Evolutionary conservation across 768 basidiomycete genomes (phyloP), one percentile per base, ranked within the genome.

Genomic region (Scleroderma bovista): DNA sequence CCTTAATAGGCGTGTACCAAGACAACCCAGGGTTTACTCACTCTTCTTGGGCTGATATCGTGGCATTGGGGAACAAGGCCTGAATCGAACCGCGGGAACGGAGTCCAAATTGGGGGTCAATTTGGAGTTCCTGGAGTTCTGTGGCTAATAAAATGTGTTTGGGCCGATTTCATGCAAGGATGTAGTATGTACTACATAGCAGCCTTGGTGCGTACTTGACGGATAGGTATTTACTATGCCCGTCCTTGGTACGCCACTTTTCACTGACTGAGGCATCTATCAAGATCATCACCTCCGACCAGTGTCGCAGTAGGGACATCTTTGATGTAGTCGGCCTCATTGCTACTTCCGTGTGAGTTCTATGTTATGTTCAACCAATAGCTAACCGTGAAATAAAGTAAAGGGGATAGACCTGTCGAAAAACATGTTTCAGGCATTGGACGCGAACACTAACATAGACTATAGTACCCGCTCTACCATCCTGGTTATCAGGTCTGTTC

Each of bases 261-360:
- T 46, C 3, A 3, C 31, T 55, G 26, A 59, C 31, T 12, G 26
- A 41, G 24, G 6, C 20, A 40, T 17, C 3, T 37, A 43, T 54
- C 15, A 39, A 86, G 88, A 55, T 78, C 73, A 36, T 86, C 86
- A 17, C 79, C 84, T 15, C 69, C 81, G 74, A 80, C 24, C 78
- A 88, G 66, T 86, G 86, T 34, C 73, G 92, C 59, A 89, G 89
- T 72, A 88, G 93, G 92, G 84, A 93, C 1, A 79, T 93, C 2
- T 98, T 97, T 70, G 90, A 93, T 59, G 81, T 96, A 13, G 93
- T 94, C 1, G 88, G 86, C 15, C 73, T 95, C 44, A 84, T 93
- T 88, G 83, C 43, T 98, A 98, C 71, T 97, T 98, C 76, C 83
- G 85, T 58, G 94, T 83, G 67, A 65, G 86, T 75, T 23, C 31